Evolutionary conservation across 345 rosid genomes (phyloP), one percentile per base, ranked within the genome.

Genomic region (Alliaria petiolata): DNA sequence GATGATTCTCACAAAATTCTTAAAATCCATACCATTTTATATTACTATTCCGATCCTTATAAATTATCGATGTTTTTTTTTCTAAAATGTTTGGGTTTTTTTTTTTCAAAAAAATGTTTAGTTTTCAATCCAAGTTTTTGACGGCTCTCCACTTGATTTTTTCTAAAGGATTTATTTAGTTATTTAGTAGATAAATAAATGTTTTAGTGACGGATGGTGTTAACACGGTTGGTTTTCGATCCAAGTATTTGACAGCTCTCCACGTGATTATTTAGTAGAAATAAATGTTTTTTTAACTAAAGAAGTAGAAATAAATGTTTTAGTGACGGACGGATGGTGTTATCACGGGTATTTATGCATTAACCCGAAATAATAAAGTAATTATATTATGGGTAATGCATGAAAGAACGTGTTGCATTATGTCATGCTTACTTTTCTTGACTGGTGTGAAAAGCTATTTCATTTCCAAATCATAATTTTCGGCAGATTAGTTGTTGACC

Each of bases 401-500:
- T 69, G 39, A 62, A 76, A 76, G 64, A 39, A 55, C 70, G 59
- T 69, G 59, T 54, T 53, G 57, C 65, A 69, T 16, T 68, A 53
- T 68, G 64, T 53, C 64, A 52, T 52, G 28, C 57, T 62, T 47
- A 2, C 74, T 68, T 72, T 68, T 54, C 38, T 69, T 55, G 58
- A 75, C 79, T 45, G 38, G 33, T 54, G 46, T 19, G 43, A 45
- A 45, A 62, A 54, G 49, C 56, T 67, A 25, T 40, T 47, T 39
- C 47, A 57, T 36, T 45, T 57, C 33, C 7, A 69, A 34, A 59
- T 38, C 14, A 47, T 12, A 46, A 7, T 59, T 36, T 45, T 25
- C 6, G 33, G 51, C 59, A 70, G 51, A 70, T 60, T 72, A 72
- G 58, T 65, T 72, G 51, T 64, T 64, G 70, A 64, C 71, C 64